phyloP scores from a whole-genome alignment of 192 early-diverging fungal genomes.

The Tieghemiomyces parasiticus region DNA sequence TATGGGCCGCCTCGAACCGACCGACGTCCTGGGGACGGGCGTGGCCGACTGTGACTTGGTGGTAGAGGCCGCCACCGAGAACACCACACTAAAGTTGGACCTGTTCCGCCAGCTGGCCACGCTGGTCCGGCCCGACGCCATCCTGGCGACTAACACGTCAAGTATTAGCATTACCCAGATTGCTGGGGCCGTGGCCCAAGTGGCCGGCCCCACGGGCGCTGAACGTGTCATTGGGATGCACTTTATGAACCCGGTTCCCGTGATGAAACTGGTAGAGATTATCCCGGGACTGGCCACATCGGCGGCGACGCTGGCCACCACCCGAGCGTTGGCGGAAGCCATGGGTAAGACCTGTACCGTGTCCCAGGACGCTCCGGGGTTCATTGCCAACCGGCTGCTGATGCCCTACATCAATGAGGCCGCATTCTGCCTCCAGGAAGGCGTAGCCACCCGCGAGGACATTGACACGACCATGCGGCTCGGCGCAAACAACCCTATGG shows the following conservation, averaged over 20 bases:
- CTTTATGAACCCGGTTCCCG: constrained; percentile 96
- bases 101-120: constrained; percentile 66
- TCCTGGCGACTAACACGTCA: constrained; percentile 94
- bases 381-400: constrained; percentile 91
- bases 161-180: constrained; percentile 96
- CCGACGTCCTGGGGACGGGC: constrained; percentile 37
- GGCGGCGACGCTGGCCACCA: constrained; percentile 46
- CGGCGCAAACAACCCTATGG: constrained; percentile 96
- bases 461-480: constrained; percentile 99
- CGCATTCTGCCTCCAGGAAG: constrained; percentile 66
- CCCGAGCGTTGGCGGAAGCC: constrained; percentile 53
- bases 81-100: constrained; percentile 62
- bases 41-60: constrained; percentile 64
- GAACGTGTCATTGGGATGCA: constrained; percentile 90
- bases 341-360: constrained; percentile 94
- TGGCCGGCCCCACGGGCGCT: constrained; percentile 10
- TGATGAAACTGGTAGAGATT: constrained; percentile 94
- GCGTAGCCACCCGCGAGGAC: constrained; percentile 79
- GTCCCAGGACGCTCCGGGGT: constrained; percentile 83
- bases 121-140: constrained; percentile 45
- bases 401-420: constrained; percentile 99
- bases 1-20: constrained; percentile 44
- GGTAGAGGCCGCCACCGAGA: constrained; percentile 90
- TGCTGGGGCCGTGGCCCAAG: constrained; percentile 45
- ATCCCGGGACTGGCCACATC: constrained; percentile 88